Base-by-base conservation (phyloP, 2,329 filamentous ascomycete genomes). In the Ambrosiella beaveri region DNA sequence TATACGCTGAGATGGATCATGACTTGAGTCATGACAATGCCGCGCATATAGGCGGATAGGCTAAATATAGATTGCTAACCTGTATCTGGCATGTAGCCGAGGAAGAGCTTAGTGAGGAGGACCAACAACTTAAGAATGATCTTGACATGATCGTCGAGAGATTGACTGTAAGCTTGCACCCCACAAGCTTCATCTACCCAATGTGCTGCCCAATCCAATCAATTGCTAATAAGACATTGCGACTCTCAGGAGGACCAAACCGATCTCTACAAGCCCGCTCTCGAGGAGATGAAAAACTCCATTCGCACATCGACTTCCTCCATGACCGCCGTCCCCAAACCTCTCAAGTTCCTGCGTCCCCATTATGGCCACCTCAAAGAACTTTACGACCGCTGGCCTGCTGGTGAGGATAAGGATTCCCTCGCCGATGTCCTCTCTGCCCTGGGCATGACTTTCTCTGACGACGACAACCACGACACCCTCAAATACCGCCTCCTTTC, bases 231-330 rank as follows among this genome's bases (percentile, higher is more conserved):
- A 38, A 45, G 11, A 17, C 17, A 3, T 11, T n/a, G 7, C 13
- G 62, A 27, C 9, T 49, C 50, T 61, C 2, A 95, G 88, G 93
- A 97, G 75, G 78, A 85, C 64, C 86, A 97, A 73, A 78, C 79
- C 64, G 83, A 82, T 60, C 85, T 97, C 64, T 96, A 97, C 76
- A 91, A 90, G 70, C 81, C 90, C 61, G 86, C 93, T 57, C 77
- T 98, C 64, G 90, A 97, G 71, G 86, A 89, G 64, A 96, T 98
- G 82, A 97, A 96, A 76, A 88, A 84, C 67, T 94, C 88, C 68
- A 98, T 98, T 77, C 97, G 96, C 77, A 98, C 93, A 58, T 95
- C 93, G 61, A 98, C 93, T 64, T 97, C 90, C 61, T 98, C 94
- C 51, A 98, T 98, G 93, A 98, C 93, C 54, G 93, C 93, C 61